Evolutionary conservation across 31 red algal species (phyloP), one percentile per base, ranked within the genome.

Genomic region (Asparagopsis taxiformis): DNA sequence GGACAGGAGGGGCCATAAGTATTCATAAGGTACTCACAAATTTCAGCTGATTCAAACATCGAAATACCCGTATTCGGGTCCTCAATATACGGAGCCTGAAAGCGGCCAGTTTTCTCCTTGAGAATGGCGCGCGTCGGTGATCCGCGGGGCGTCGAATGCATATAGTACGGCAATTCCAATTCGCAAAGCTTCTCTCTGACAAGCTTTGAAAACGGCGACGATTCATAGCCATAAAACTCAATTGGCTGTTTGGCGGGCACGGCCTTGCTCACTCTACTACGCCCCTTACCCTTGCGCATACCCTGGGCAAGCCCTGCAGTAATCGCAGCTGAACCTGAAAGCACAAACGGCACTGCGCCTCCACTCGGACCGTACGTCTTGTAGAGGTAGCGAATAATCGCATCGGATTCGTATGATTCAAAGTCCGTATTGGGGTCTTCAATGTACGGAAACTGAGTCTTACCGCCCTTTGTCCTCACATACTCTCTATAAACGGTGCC

Each of bases 11-110:
- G 73, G 1, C 84, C 85, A 57, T 97, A 97, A 23, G 80, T 87
- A 10, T 59, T 44, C 23, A 60, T 62, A 38, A 97, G 83, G 53
- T 97, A 97, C 55, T 97, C 90, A 17, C 91, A 75, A 29, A 97
- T 97, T 23, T 84, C 67, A 10, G 89, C 90, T 3, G 63, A 75
- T 51, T 97, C 94, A 55, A 97, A 97, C 90, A 97, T 89, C 23
- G 51, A 58, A 13, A 93, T 66, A 13, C 86, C 84, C 0, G 94
- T 97, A 49, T 97, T 97, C 2, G 88, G 84, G 56, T 97, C 94
- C 2, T 62, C 53, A 44, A 97, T 31, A 51, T 93, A 97, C 31
- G 94, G 94, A 28, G 93, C 94, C 57, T 97, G 94, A 56, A 97
- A 87, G 6, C 82, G 75, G 2, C 87, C 93, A 3, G 72, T 75